Percentiles rank a stretch among this genome's conserved stretches.
phyloP scores from a whole-genome alignment of 1,284 basidiomycete genomes.

The Pascua guehoae region DNA sequence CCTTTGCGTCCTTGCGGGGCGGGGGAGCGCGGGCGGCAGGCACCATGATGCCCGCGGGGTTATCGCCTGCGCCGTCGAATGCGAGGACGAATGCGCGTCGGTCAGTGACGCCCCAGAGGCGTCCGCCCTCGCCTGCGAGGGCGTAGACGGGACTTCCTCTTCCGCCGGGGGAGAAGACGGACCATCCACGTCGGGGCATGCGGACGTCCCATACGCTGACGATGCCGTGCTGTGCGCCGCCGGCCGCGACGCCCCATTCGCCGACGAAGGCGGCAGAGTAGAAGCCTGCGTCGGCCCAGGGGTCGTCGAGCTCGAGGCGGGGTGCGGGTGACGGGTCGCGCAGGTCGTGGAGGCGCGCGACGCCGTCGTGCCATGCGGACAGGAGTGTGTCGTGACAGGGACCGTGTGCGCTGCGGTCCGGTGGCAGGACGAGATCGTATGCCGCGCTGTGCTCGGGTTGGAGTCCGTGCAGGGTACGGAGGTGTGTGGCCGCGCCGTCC shows the following conservation, averaged over 20 bases:
- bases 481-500: not conserved
- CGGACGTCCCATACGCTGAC: conserved; percentile 43
- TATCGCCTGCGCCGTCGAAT: conserved; percentile 35
- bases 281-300: conserved; percentile 44
- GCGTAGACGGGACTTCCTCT: conserved; percentile 47
- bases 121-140: conserved; percentile 39
- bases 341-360: conserved; percentile 44
- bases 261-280: conserved; percentile 41
- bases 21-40: conserved; percentile 11
- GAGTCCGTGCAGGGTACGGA: conserved; percentile 1
- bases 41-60: conserved; percentile 19
- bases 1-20: conserved; percentile 1
- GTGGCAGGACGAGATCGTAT: conserved; percentile 8
- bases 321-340: conserved; percentile 22
- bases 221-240: conserved; percentile 42
- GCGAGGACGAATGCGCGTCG: conserved; percentile 42
- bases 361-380: conserved; percentile 47
- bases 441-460: conserved; percentile 6
- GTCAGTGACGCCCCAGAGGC: conserved; percentile 49
- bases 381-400: conserved; percentile 17
- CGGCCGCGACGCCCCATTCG: conserved; percentile 36
- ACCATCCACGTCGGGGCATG: conserved; percentile 28
- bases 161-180: conserved; percentile 43
- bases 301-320: conserved; percentile 32
- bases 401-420: not conserved